Conservation (phyloP, 1,284 basidiomycete species). For the Tetrapyrgos nigripes region DNA sequence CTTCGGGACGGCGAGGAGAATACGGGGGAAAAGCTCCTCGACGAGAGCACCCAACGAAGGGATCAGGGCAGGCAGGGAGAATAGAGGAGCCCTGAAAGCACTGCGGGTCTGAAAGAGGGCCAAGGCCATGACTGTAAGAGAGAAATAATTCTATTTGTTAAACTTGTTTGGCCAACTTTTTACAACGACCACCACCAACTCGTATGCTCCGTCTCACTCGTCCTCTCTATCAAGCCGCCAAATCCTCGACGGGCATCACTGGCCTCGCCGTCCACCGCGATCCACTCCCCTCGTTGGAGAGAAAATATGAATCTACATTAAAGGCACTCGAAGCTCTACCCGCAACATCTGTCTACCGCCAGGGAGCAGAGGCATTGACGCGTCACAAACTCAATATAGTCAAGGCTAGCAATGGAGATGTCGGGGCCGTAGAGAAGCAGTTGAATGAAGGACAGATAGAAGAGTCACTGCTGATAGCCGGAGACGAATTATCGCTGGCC, state of each 20-base stretch:
- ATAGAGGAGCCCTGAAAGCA: conserved; percentile 10
- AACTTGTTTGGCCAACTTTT: conserved; percentile 6
- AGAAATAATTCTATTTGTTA: conserved; percentile 8
- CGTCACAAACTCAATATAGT: conserved; percentile 82
- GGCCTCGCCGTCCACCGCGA: conserved; percentile 78
- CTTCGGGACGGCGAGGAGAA: conserved; percentile 94
- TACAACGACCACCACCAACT: conserved; percentile 14
- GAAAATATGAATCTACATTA: conserved; percentile 85
- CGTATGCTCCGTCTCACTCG: conserved; percentile 82
- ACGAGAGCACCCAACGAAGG: conserved; percentile 64
- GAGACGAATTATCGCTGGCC: conserved; percentile 82
- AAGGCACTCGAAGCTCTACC: conserved; percentile 77
- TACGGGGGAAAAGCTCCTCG: conserved; percentile 85
- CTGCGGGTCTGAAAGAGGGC: conserved; percentile 41
- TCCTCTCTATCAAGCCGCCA: conserved; percentile 72
- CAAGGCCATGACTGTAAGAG: conserved; percentile 44
- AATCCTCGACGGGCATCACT: conserved; percentile 82
- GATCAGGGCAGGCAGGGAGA: conserved; percentile 34
- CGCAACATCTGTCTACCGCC: conserved; percentile 86
- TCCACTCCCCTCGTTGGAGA: conserved; percentile 79
- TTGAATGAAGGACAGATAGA: conserved; percentile 85
- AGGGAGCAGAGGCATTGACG: conserved; percentile 90
- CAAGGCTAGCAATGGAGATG: conserved; percentile 69
- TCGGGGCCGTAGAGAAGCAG: conserved; percentile 73
- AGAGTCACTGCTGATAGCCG: conserved; percentile 83